Conservation (phyloP, 257 asterid species). For the Nicotiana obtusifolia region DNA sequence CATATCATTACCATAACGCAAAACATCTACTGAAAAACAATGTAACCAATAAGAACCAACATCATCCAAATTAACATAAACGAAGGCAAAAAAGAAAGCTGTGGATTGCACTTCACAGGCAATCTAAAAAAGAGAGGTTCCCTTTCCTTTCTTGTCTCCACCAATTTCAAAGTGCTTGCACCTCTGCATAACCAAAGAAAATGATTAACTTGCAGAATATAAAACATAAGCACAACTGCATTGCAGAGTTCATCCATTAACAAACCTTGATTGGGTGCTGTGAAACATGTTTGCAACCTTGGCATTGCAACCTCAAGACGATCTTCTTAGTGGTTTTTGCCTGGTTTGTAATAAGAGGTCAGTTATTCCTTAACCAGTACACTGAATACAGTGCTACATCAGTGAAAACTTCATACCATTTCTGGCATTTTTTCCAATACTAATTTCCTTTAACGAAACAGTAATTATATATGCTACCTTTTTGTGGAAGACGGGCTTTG, state of each 20-base stretch:
- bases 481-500: conserved; percentile 11
- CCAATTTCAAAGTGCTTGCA: conserved; percentile 12
- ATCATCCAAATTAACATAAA: not conserved
- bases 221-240: not conserved
- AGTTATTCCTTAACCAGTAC: not conserved
- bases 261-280: conserved; percentile 16
- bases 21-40: not conserved
- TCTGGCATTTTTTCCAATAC: not conserved
- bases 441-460: not conserved
- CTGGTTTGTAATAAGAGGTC: not conserved
- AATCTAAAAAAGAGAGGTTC: conserved; percentile 10
- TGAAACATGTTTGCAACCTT: conserved; percentile 8
- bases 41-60: not conserved
- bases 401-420: too few species aligned
- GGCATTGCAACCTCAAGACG: conserved; percentile 9
- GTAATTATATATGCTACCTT: not conserved
- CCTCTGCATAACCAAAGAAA: conserved; percentile 4
- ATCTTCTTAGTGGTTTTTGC: conserved; percentile 8
- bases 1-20: not conserved
- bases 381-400: not conserved
- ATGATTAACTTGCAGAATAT: too few species aligned
- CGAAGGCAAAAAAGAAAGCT: not conserved
- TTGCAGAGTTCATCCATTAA: not conserved
- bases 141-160: conserved; percentile 15
- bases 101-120: not conserved